Evolutionary conservation across 2,329 filamentous ascomycete species (phyloP), one percentile per base, ranked within the genome.

Genomic region (Aureobasidium sp.): DNA sequence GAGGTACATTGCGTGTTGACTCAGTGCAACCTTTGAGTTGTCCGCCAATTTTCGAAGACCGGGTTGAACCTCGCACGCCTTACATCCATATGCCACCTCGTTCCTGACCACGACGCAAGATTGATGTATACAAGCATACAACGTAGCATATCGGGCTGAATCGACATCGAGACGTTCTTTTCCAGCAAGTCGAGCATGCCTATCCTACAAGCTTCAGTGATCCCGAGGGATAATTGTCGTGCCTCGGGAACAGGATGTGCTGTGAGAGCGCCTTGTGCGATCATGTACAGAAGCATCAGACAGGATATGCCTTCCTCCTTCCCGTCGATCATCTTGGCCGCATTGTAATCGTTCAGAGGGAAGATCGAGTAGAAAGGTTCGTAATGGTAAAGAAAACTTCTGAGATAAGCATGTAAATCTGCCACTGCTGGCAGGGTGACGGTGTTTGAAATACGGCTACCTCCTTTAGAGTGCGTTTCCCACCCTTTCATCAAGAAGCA

Each of bases 31-130:
- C n/a, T n/a, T n/a, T n/a, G n/a, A n/a, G n/a, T n/a, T n/a, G n/a
- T n/a, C n/a, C n/a, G n/a, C n/a, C n/a, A n/a, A n/a, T n/a, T n/a
- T n/a, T n/a, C n/a, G n/a, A n/a, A n/a, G n/a, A n/a, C n/a, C n/a
- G n/a, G n/a, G n/a, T n/a, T n/a, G n/a, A n/a, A n/a, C n/a, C n/a
- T n/a, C n/a, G n/a, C n/a, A n/a, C n/a, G n/a, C n/a, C n/a, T n/a
- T n/a, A n/a, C 91, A 72, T 93, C 90, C 90, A 92, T 93, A 69
- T 92, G 88, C 90, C 90, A 92, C 77, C 92, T 92, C 76, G 93
- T 90, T 53, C 91, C 91, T 73, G 90, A 91, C 91, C 91, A 93
- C 1, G 89, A 89, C 10, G 90, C 90, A 31, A 91, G 84, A 1
- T 90, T 84, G 2, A 88, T 91, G 74, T 92, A 92, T 4, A 93